These are phyloP conservation scores for Raffaelea arxii DNA, from an alignment of 2,329 filamentous ascomycete genomes.

Conservation along the genomic window DNA sequence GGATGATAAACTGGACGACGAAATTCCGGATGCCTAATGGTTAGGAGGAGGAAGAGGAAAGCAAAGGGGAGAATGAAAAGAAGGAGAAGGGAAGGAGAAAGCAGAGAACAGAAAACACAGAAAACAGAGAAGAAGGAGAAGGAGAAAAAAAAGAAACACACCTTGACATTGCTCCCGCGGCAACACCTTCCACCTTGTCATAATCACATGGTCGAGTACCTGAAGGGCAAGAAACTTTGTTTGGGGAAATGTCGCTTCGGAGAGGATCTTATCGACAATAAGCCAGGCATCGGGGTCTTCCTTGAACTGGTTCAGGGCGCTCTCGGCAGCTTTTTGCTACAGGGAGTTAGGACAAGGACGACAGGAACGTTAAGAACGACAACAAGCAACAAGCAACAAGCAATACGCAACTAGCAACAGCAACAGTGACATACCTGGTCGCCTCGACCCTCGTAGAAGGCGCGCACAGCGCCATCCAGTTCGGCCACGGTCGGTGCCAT, in stretches of 20 bases:
- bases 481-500: conserved; percentile 76
- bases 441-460: conserved; percentile 95
- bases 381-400: conserved; percentile 9
- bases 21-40: conserved; percentile 88
- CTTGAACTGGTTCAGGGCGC: conserved; percentile 96
- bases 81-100: conserved; percentile 10
- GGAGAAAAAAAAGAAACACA: conserved; percentile 24
- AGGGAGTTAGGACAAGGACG: conserved; percentile 22
- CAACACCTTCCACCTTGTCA: conserved; percentile 97
- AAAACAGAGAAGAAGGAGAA: conserved; percentile 3
- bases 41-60: background rate
- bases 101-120: background rate
- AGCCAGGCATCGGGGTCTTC: conserved; percentile 98
- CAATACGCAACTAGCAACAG: conserved; percentile 4
- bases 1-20: conserved; percentile 96
- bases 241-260: conserved; percentile 85
- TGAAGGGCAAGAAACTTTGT: conserved; percentile 97
- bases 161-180: conserved; percentile 94
- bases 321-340: conserved; percentile 93
- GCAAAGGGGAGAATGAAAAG: conserved; percentile 1
- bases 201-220: conserved; percentile 95
- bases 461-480: conserved; percentile 90
- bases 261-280: conserved; percentile 91
- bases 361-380: conserved; percentile 24
- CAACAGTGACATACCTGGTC: conserved; percentile 58